Percentiles rank a stretch among this genome's conserved stretches.
phyloP scores from a whole-genome alignment of 2,329 filamentous ascomycete genomes.

The Elsinoe necatrix region DNA sequence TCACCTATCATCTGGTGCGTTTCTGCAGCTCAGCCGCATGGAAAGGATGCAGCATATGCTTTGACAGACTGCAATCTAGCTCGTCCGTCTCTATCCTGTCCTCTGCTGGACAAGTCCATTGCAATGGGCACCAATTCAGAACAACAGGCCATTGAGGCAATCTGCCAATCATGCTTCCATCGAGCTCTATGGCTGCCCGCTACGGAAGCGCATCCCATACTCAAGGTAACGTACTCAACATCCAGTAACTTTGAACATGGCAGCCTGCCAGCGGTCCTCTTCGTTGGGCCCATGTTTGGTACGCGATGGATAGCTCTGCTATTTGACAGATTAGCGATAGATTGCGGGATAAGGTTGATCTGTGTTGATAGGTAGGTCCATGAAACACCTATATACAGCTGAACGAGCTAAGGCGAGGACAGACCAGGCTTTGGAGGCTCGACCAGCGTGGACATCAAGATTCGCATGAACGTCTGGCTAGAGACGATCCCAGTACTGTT shows the following conservation, averaged over 20 bases:
- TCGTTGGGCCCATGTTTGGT: conserved; percentile 34
- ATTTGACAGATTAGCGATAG: conserved; percentile 27
- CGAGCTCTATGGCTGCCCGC: conserved; percentile 24
- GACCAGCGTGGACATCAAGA: conserved; percentile 30
- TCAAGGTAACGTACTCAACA: conserved; percentile 26
- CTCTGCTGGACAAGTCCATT: no score
- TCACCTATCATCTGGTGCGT: no score
- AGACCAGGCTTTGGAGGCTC: conserved; percentile 41
- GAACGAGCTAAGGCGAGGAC: not conserved
- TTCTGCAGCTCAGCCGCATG: no score
- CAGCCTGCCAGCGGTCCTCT: conserved; percentile 28
- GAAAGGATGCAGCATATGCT: no score
- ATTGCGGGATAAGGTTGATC: conserved; percentile 31
- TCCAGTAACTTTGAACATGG: conserved; percentile 26
- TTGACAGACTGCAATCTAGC: no score
- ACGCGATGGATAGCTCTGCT: conserved; percentile 26
- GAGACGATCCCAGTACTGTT: conserved; percentile 36
- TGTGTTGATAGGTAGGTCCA: conserved; percentile 32
- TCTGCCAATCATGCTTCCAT: conserved; percentile 21
- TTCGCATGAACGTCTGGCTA: conserved; percentile 34
- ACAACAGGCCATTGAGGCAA: conserved; percentile 15
- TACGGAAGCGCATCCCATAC: conserved; percentile 19
- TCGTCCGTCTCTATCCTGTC: no score
- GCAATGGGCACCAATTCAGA: not conserved
- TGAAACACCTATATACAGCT: conserved; percentile 6